Base-by-base conservation (phyloP, 2,329 filamentous ascomycete genomes). In the Mariannaea elegans region DNA sequence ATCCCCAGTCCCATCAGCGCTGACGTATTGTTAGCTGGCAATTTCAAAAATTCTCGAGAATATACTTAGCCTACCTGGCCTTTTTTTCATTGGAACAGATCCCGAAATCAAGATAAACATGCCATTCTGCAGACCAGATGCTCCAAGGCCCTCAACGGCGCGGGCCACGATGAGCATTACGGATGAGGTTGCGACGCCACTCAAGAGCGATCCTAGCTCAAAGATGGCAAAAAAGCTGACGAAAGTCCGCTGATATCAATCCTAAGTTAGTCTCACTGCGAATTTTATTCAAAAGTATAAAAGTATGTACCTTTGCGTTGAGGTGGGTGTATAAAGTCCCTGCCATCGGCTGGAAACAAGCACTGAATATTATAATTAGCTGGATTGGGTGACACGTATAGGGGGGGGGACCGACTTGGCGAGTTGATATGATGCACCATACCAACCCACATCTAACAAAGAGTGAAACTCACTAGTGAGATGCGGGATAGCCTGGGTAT, bases 381-480 rank as follows among this genome's bases (percentile, higher is more conserved):
- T 27, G 24, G 9, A 27, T 6, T 27, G 24, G 9, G 9, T 27
- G 24, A 27, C 9, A 27, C 5, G 24, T 27, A 6, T 6, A 27
- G 9, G 24, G 6, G 9, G 9, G 24, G 6, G 24, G 9, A 27
- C 24, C 24, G 9, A 27, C 24, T 9, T 27, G 24, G 9, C 24
- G 9, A 27, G 9, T 27, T 27, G 36, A n/a, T 51, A 51, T 19
- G 48, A 32, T 14, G 34, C 41, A 5, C 48, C 36, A 16, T 51
- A 51, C 36, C 48, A 51, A 16, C 48, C 48, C 4, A 51, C 36
- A 8, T 51, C 48, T 19, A 24, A 41, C 3, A 51, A 34, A 4
- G 48, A 51, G 27, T 51, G 48, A 3, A 51, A 51, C 5, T 51
- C 48, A 13, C 31, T 51, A 7, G 48, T 51, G 24, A 51, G 39